Evolutionary conservation across 805 yeast species (phyloP).

Genomic region (Geotrichum ghanense): DNA sequence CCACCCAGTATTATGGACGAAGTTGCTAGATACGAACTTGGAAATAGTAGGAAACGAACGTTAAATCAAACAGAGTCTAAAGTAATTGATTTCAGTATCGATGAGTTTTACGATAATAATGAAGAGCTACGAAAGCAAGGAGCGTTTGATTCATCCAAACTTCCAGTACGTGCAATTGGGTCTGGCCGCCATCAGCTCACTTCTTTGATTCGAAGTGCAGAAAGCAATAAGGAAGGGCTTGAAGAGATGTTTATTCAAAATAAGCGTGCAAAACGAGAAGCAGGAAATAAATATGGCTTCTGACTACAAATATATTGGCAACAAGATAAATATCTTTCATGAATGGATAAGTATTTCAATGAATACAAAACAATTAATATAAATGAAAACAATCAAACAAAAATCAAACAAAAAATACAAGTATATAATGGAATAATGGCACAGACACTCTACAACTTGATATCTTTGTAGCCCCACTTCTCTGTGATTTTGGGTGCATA

Average conservation of each 20-base stretch:
- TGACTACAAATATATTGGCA: too few relatives aligned
- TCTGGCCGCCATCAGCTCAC: conserved; percentile 26
- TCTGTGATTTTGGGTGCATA: conserved; percentile 71
- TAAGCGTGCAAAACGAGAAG: conserved; percentile 17
- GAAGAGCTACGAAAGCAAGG: conserved; percentile 24
- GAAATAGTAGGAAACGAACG: conserved; percentile 3
- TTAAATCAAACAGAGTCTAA: conserved; percentile 13
- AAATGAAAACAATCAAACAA: background rate
- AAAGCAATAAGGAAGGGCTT: conserved; percentile 23
- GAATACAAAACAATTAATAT: background rate
- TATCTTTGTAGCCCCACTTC: conserved; percentile 89
- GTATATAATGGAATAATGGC: background rate
- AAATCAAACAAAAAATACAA: background rate
- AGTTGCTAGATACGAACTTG: conserved; percentile 2
- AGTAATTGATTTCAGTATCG: conserved; percentile 28
- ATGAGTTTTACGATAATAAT: conserved; percentile 29
- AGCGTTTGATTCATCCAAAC: conserved; percentile 20
- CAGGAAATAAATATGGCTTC: conserved; percentile 23
- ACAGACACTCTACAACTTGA: conserved; percentile 19
- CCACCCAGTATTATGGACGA: background rate
- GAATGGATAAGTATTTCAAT: background rate
- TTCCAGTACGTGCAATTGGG: conserved; percentile 22
- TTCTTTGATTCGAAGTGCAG: conserved; percentile 21
- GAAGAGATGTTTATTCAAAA: conserved; percentile 22
- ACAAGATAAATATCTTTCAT: too few relatives aligned